phyloP scores from a whole-genome alignment of 768 basidiomycete genomes.

The Lentinula sp. region DNA sequence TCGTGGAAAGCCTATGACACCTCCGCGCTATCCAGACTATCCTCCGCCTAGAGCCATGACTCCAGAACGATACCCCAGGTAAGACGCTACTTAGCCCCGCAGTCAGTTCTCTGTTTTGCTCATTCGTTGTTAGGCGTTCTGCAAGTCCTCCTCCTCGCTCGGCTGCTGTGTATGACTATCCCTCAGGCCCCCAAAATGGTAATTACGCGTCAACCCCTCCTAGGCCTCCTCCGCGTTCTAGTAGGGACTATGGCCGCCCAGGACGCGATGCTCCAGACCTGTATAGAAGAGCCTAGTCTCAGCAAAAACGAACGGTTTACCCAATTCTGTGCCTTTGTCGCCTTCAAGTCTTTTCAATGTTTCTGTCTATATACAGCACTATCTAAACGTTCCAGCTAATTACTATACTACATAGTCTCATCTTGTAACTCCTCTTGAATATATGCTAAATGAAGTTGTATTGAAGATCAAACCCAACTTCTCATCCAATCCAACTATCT shows the following conservation, averaged over 20 bases:
- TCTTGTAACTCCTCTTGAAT: background rate
- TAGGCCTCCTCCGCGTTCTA: conserved; percentile 6
- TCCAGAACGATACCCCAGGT: conserved; percentile 30
- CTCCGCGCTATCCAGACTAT: conserved; percentile 49
- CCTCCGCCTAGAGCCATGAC: conserved; percentile 31
- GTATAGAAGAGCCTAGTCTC: background rate
- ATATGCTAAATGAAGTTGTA: background rate
- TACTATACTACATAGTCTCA: background rate
- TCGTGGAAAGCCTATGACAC: conserved; percentile 48
- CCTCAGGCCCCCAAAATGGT: conserved; percentile 15
- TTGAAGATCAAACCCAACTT: no score
- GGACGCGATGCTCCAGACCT: conserved; percentile 1
- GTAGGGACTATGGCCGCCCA: background rate
- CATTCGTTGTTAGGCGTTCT: conserved; percentile 54
- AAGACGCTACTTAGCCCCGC: background rate
- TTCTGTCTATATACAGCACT: background rate
- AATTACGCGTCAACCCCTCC: conserved; percentile 2
- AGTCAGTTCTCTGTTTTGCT: background rate
- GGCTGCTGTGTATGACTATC: conserved; percentile 39
- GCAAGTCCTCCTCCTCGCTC: conserved; percentile 56
- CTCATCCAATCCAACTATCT: no score
- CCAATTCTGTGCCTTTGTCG: no score
- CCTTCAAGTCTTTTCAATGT: background rate
- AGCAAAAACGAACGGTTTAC: background rate
- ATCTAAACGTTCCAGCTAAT: background rate